Percentiles rank a stretch among this genome's conserved stretches.
phyloP scores from a whole-genome alignment of 345 rosid species.

The Eucalyptus tenuipes region DNA sequence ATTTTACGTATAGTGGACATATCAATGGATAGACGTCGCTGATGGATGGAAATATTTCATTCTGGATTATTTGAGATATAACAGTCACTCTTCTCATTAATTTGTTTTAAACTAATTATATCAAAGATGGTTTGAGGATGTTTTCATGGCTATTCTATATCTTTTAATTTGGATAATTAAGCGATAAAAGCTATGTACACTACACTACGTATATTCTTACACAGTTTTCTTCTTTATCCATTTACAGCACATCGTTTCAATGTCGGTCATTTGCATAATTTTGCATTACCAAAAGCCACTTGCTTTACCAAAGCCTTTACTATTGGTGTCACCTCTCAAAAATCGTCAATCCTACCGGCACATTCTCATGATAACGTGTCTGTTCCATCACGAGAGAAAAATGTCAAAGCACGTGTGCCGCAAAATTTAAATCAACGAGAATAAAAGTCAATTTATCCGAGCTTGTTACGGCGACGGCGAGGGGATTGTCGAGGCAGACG shows the following conservation, averaged over 20 bases:
- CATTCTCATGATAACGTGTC: too few relatives aligned
- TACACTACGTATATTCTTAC: fast-evolving
- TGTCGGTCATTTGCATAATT: not conserved
- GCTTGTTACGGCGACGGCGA: too few relatives aligned
- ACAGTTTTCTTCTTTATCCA: not conserved
- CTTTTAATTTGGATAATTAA: not conserved
- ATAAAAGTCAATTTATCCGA: too few relatives aligned
- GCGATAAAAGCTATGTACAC: not conserved
- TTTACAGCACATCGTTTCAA: not conserved
- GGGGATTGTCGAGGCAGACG: too few relatives aligned
- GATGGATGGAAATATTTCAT: not conserved
- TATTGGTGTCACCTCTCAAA: not conserved
- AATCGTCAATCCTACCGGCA: fast-evolving
- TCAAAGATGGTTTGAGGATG: not conserved
- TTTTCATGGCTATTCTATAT: not conserved
- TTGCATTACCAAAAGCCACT: not conserved
- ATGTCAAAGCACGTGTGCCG: too few relatives aligned
- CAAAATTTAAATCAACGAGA: too few relatives aligned
- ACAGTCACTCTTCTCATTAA: not conserved
- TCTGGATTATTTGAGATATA: not conserved
- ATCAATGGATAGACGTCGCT: not conserved
- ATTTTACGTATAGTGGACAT: not conserved
- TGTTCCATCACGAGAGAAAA: too few relatives aligned
- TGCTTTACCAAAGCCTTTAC: not conserved
- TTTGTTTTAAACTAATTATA: not conserved